Evolutionary conservation across 2,329 filamentous ascomycete genomes (phyloP), one percentile per base, ranked within the genome.

Genomic region (Madurella mycetomatis): DNA sequence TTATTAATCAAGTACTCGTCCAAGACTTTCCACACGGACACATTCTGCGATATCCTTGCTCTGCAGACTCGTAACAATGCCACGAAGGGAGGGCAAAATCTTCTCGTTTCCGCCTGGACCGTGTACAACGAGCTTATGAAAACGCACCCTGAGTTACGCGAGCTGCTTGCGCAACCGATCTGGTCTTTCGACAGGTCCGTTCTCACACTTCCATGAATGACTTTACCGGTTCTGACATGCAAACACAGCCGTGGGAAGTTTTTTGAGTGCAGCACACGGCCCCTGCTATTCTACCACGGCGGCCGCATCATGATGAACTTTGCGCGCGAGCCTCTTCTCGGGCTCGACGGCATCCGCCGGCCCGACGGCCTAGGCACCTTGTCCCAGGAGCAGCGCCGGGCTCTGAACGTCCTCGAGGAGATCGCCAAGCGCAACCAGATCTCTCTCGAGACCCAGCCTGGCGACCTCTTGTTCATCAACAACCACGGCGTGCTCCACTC

Each of bases 21-120:
- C 8, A 15, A 84, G 82, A 80, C 79, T 13, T 89, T 89, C 68
- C 86, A 89, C 70, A 88, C 83, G 37, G 86, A 89, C 67, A 81
- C 83, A 60, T 77, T 79, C 5, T 83, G 84, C 39, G 85, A 89
- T 61, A 73, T 88, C 16, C 74, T 88, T 32, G 81, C 82, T 58
- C 81, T 87, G 73, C 73, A 86, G n/a, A 85, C 82, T 1, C 74
- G 84, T 41, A 79, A 74, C 61, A 78, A 79, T 19, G 83, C 86
- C 8, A 73, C 74, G 0, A 65, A 72, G 1, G 86, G 86, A 31
- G 86, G 86, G 25, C 76, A 78, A 60, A 87, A 84, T 64, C 80
- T 85, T 60, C 76, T 89, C 41, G 76, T 84, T 2, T 85, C 84
- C 15, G 78, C 77, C 16, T 80, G 84, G 70, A 80, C 77, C 0